Base-by-base conservation (phyloP, 768 basidiomycete genomes). In the Lactarius psammicola region DNA sequence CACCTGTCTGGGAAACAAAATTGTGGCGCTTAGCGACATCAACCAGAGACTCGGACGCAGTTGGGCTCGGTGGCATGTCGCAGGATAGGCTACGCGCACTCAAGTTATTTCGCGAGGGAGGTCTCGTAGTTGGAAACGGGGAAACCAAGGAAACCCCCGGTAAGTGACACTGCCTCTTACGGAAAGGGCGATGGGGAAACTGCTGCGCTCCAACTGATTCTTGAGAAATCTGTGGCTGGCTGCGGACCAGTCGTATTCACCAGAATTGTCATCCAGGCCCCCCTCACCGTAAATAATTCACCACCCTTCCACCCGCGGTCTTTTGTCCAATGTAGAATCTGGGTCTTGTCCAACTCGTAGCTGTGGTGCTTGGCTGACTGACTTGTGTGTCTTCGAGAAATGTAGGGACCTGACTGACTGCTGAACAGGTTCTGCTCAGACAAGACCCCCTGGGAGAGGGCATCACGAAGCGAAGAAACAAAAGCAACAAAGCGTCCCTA, bases 1-100 rank as follows among this genome's bases (percentile, higher is more conserved):
- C 49, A 26, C 46, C 46, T 51, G 15, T 51, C 49, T 51, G 49
- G 49, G 49, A 51, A n/a, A 51, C 49, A 51, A 51, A 51, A 51
- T 5, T 49, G 46, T 49, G 46, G 46, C 46, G 46, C 23, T 49
- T 11, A 49, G n/a, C n/a, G n/a, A n/a, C n/a, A n/a, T n/a, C n/a
- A n/a, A n/a, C 13, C 46, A 15, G 18, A 13, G 46, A 49, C 46
- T 40, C 17, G 17, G 46, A 1, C n/a, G 46, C 8, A 26, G 23
- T n/a, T 26, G n/a, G 23, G 11, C 23, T 26, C 3, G n/a, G n/a
- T 49, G 44, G 46, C 46, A 49, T 49, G 4, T 23, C 23, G 23
- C 46, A 49, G 46, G 10, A 46, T 20, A n/a, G n/a, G n/a, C n/a
- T n/a, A 46, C n/a, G 40, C 40, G 40, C 20, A 46, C 20, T 13